Percentiles rank a stretch among this genome's conserved stretches.
Evolutionary conservation across 345 rosid genomes (phyloP).

Genomic region (Iberis pinnata): DNA sequence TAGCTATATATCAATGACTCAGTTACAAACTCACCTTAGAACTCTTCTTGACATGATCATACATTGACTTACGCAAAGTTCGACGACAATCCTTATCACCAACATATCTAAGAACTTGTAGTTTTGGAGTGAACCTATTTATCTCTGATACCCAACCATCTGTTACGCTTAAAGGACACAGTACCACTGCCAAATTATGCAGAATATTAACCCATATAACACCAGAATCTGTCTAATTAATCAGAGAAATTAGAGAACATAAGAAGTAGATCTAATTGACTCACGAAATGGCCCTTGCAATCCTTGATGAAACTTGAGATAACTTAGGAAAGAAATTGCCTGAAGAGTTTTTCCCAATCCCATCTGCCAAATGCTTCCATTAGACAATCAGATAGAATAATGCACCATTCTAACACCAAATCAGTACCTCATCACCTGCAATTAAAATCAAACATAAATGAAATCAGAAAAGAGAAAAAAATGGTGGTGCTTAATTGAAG

Average conservation of each 20-base stretch:
- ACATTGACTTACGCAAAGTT: slow-evolving; percentile 43
- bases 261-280: slow-evolving; percentile 27
- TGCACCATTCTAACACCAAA: slow-evolving; percentile 2
- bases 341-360: slow-evolving; percentile 89
- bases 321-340: slow-evolving; percentile 70
- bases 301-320: slow-evolving; percentile 49
- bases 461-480: slow-evolving; percentile 2
- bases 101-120: slow-evolving; percentile 61
- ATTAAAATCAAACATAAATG: slow-evolving; percentile 11
- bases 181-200: slow-evolving; percentile 46
- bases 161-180: slow-evolving; percentile 81
- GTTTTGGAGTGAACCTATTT: slow-evolving; percentile 54
- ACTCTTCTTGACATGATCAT: slow-evolving; percentile 38
- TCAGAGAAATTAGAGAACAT: neutral
- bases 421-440: slow-evolving; percentile 80
- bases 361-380: slow-evolving; percentile 48
- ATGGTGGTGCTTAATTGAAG: slow-evolving; percentile 1
- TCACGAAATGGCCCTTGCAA: slow-evolving; percentile 65
- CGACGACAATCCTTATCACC: slow-evolving; percentile 65
- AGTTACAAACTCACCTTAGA: slow-evolving; percentile 42
- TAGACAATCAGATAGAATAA: slow-evolving; percentile 4
- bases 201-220: neutral
- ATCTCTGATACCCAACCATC: slow-evolving; percentile 85
- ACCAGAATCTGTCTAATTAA: neutral
- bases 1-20: neutral